Conservation (phyloP, 1,284 basidiomycete genomes). For the Boletus smithii region DNA sequence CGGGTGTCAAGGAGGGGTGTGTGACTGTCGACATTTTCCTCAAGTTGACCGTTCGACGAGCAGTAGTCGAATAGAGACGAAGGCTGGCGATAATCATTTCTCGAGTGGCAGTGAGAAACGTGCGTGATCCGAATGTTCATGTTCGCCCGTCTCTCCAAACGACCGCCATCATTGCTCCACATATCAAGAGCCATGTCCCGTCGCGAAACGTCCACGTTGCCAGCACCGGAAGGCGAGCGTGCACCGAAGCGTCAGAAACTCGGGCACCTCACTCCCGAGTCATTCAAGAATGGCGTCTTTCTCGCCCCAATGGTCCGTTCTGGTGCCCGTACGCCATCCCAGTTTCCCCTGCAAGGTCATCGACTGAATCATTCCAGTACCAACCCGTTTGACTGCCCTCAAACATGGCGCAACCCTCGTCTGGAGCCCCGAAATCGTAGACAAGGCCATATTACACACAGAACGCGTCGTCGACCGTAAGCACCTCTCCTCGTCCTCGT, state of each 20-base stretch:
- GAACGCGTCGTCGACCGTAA: conserved; percentile 81
- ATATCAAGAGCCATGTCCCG: conserved; percentile 47
- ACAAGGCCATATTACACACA: conserved; percentile 91
- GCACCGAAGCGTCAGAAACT: conserved; percentile 53
- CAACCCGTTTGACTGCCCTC: conserved; percentile 81
- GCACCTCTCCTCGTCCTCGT: conserved; percentile 24
- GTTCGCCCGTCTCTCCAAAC: conserved; percentile 3
- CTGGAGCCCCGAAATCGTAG: conserved; percentile 96
- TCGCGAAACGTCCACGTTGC: conserved; percentile 49
- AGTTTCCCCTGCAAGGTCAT: background rate
- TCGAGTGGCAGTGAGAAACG: too few species aligned
- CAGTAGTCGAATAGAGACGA: too few species aligned
- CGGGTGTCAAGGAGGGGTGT: conserved; percentile 49
- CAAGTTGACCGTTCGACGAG: too few species aligned
- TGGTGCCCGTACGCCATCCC: conserved; percentile 66
- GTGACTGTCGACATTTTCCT: conserved; percentile 41
- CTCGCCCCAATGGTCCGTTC: conserved; percentile 96
- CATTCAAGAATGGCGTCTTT: conserved; percentile 79
- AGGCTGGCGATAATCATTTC: too few species aligned
- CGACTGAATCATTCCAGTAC: conserved; percentile 48
- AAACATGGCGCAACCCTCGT: conserved; percentile 94
- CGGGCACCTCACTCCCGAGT: conserved; percentile 56
- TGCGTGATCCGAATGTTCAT: too few species aligned
- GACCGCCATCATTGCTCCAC: too few species aligned
- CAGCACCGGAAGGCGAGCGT: conserved; percentile 37